Percentiles rank a stretch among this genome's conserved stretches.
These are phyloP conservation scores for Elongisporangium prolatum DNA, from an alignment of 352 stramenopile genomes.

Conservation along the genomic window DNA sequence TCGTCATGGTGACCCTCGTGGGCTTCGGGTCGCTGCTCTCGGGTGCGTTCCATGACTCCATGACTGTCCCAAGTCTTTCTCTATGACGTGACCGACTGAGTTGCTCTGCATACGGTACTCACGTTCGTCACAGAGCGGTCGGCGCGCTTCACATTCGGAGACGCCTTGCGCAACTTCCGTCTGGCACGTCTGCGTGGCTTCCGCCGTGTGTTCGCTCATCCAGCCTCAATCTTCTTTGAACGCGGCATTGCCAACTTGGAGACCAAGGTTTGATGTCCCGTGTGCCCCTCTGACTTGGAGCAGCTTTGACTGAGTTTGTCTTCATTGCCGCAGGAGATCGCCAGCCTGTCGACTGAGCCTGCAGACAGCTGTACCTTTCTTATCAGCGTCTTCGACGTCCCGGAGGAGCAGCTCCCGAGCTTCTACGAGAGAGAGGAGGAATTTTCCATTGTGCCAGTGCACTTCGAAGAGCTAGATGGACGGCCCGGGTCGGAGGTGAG, in stretches of 20 bases:
- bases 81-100: neutral
- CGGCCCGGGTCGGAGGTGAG: conserved; percentile 22
- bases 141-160: conserved; percentile 84
- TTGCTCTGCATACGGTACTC: neutral
- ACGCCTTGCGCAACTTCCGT: conserved; percentile 84
- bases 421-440: conserved; percentile 88
- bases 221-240: conserved; percentile 93
- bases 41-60: conserved; percentile 21
- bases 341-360: conserved; percentile 77
- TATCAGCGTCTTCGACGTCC: conserved; percentile 70
- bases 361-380: conserved; percentile 51
- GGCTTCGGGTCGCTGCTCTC: conserved; percentile 91
- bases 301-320: neutral
- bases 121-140: conserved; percentile 41
- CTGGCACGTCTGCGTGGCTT: conserved; percentile 80
- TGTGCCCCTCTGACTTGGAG: neutral
- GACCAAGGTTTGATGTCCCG: conserved; percentile 66
- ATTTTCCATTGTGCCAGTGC: conserved; percentile 82
- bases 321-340: conserved; percentile 65
- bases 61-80: neutral
- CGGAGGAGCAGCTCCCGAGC: conserved; percentile 37
- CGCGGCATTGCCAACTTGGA: conserved; percentile 83
- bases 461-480: conserved; percentile 62
- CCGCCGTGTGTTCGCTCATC: conserved; percentile 88
- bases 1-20: conserved; percentile 69